Evolutionary conservation across 306 rosid species (phyloP), one percentile per base, ranked within the genome.

Genomic region (Boehmeria nivea): DNA sequence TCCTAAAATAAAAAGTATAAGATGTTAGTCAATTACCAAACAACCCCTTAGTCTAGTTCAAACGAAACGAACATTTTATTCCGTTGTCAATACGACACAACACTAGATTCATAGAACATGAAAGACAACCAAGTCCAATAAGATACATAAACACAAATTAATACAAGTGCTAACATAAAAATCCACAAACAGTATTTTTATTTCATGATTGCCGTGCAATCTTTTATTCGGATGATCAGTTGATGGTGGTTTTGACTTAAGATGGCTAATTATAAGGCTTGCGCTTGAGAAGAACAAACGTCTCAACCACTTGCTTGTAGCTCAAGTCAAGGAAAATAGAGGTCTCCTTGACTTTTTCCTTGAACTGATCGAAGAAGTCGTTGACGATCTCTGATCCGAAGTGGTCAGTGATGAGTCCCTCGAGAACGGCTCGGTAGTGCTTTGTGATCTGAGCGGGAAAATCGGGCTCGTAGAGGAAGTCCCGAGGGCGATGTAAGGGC

Each of bases 221-320:
- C 24, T 18, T 46, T 3, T n/a, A 21, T 46, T 18, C 23, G 17
- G 23, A 17, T 17, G 21, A 18, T 12, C 13, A 18, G 20, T 16
- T 14, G 9, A 44, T 18, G n/a, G n/a, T 39, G 16, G 8, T 15
- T 15, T 17, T 47, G 12, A 47, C 26, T 47, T 0, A 31, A 4
- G 15, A 3, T 21, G 28, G 25, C 51, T 40, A 22, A 13, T 51
- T 1, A 6, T 17, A 17, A 4, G 43, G n/a, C 24, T 54, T 54
- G 24, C 59, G 59, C 59, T 54, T 54, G 23, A 54, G 59, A 54
- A 54, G 43, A 18, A 54, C 59, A 33, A 52, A 52, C 13, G 58
- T 18, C 58, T 52, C 58, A 27, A 54, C n/a, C 26, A 3, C 27
- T 54, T 31, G 59, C 59, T 54, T 54, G 59, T 54, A 18, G 42